Conservation (phyloP, 805 yeast species). For the Monosporozyma servazzii region DNA sequence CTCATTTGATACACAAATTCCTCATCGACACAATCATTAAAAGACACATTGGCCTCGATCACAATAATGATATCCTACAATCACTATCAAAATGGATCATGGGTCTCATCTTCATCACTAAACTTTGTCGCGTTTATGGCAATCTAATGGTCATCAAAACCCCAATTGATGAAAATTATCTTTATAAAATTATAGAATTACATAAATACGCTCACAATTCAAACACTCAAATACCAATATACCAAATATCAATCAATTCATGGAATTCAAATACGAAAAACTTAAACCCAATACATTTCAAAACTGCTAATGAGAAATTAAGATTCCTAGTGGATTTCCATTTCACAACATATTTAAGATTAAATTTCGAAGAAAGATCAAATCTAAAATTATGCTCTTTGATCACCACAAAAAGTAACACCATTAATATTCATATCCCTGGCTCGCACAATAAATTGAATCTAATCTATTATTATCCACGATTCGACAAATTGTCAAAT, state of each 20-base stretch:
- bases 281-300: slow-evolving; percentile 21
- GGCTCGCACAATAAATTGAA: background rate
- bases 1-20: slow-evolving; percentile 22
- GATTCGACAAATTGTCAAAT: background rate
- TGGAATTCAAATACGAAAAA: slow-evolving; percentile 23
- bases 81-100: slow-evolving; percentile 1
- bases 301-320: slow-evolving; percentile 21
- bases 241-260: slow-evolving; percentile 20
- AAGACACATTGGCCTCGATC: background rate
- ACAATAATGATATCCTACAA: background rate
- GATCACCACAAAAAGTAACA: background rate
- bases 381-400: slow-evolving; percentile 17
- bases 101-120: slow-evolving; percentile 17
- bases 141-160: slow-evolving; percentile 5
- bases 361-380: slow-evolving; percentile 20
- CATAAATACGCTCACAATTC: slow-evolving; percentile 6
- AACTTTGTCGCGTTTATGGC: slow-evolving; percentile 16
- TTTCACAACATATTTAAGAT: slow-evolving; percentile 16
- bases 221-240: background rate
- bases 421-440: background rate
- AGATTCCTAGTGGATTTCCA: slow-evolving; percentile 27
- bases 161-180: slow-evolving; percentile 16
- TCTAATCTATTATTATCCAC: background rate
- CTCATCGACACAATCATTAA: slow-evolving; percentile 15
- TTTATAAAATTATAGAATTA: slow-evolving; percentile 14